These are phyloP conservation scores for Candida tammaniensis DNA, from an alignment of 805 yeast species.

Conservation along the genomic window DNA sequence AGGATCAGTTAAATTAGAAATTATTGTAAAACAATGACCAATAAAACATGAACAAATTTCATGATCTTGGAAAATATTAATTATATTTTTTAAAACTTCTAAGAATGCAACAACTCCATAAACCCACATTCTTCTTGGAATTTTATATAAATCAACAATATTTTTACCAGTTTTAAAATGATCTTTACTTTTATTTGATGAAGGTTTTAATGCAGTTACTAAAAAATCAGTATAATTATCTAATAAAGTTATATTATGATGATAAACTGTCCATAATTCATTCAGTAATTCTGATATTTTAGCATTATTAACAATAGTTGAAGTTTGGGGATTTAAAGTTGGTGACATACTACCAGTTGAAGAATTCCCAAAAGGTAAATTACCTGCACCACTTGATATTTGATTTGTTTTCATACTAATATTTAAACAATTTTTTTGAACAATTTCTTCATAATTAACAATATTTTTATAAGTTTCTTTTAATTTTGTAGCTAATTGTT, in stretches of 20 bases:
- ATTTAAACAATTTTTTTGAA: conserved; percentile 67
- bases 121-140: conserved; percentile 80
- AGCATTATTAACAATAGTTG: conserved; percentile 8
- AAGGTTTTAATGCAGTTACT: conserved; percentile 66
- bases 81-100: conserved; percentile 72
- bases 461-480: conserved; percentile 74
- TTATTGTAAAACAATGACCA: conserved; percentile 64
- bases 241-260: conserved; percentile 59
- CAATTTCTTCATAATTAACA: conserved; percentile 62
- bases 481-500: conserved; percentile 62
- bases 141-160: conserved; percentile 72
- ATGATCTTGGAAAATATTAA: conserved; percentile 70
- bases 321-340: conserved; percentile 7
- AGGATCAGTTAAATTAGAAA: conserved; percentile 53
- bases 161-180: conserved; percentile 70
- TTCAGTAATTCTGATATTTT: conserved; percentile 50
- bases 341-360: conserved; percentile 14
- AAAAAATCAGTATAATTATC: conserved; percentile 73
- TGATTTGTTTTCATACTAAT: conserved; percentile 50
- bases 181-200: conserved; percentile 39
- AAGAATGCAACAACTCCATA: conserved; percentile 80
- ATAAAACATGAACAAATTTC: conserved; percentile 76
- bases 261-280: conserved; percentile 70
- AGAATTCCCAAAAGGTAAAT: conserved; percentile 3
- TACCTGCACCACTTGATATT: conserved; percentile 15